Conservation (phyloP, 805 yeast genomes). For the Ogataea saltuana region DNA sequence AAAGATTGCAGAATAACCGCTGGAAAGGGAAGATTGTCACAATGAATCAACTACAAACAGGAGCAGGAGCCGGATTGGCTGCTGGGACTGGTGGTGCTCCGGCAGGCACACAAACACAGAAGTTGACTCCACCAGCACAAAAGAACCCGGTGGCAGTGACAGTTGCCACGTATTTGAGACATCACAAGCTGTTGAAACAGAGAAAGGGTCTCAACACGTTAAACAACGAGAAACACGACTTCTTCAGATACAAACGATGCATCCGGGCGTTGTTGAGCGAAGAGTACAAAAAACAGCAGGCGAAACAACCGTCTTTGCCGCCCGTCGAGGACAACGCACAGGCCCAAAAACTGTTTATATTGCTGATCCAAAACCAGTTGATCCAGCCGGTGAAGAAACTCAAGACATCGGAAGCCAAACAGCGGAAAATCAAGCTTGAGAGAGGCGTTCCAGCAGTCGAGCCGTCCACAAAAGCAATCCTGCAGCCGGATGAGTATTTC, state of each 20-base stretch:
- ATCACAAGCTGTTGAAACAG: constrained; percentile 67
- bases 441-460: constrained; percentile 61
- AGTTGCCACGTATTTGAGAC: constrained; percentile 70
- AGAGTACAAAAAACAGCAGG: constrained; percentile 52
- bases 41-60: neutral
- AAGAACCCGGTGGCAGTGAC: constrained; percentile 60
- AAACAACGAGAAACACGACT: constrained; percentile 70
- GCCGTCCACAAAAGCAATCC: constrained; percentile 55
- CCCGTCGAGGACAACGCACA: constrained; percentile 49
- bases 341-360: constrained; percentile 63
- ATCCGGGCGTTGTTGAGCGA: constrained; percentile 73
- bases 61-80: neutral
- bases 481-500: constrained; percentile 69
- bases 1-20: too few species aligned
- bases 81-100: too few species aligned
- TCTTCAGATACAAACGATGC: constrained; percentile 85
- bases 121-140: constrained; percentile 25
- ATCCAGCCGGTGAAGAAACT: constrained; percentile 76
- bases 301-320: constrained; percentile 42
- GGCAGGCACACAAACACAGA: too few species aligned
- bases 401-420: constrained; percentile 64
- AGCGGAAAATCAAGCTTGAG: constrained; percentile 61
- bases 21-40: too few species aligned
- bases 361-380: constrained; percentile 70
- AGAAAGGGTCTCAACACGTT: constrained; percentile 67